phyloP scores from a whole-genome alignment of 768 basidiomycete species.

The Porphyrellus cyaneotinctus region DNA sequence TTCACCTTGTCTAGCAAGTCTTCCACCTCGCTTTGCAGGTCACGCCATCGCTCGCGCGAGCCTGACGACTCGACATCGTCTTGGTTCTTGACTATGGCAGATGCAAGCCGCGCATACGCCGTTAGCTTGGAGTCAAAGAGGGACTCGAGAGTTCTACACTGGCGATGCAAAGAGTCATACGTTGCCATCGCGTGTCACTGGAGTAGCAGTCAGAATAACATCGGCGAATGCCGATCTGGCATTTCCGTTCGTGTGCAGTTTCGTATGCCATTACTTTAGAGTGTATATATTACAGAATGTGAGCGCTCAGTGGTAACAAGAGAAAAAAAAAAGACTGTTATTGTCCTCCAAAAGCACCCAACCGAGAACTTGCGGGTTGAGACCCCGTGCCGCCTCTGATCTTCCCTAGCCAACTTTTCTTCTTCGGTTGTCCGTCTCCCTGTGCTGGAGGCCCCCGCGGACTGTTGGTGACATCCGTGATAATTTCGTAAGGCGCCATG shows the following conservation, averaged over 20 bases:
- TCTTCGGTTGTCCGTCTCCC: constrained; percentile 32
- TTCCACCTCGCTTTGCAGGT: constrained; percentile 83
- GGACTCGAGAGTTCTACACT: constrained; percentile 91
- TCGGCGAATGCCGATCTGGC: constrained; percentile 25
- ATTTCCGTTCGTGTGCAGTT: neutral
- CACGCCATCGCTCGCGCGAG: constrained; percentile 69
- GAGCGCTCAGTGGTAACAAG: constrained; percentile 12
- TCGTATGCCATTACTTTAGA: neutral
- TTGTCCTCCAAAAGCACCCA: constrained; percentile 24
- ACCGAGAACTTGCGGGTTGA: constrained; percentile 17
- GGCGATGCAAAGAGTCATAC: constrained; percentile 87
- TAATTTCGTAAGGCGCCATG: constrained; percentile 33
- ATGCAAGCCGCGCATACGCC: constrained; percentile 82
- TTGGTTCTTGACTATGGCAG: constrained; percentile 51
- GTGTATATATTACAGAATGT: constrained; percentile 17
- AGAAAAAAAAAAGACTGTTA: constrained; percentile 14
- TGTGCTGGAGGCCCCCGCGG: constrained; percentile 37
- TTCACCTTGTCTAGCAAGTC: constrained; percentile 81
- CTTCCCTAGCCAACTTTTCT: constrained; percentile 71
- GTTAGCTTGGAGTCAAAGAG: constrained; percentile 89
- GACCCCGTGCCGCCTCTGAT: constrained; percentile 44
- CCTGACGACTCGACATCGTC: constrained; percentile 67
- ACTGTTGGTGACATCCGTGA: constrained; percentile 66
- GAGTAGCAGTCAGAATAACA: neutral
- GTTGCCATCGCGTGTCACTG: constrained; percentile 48